Evolutionary conservation across 805 yeast species (phyloP), one percentile per base, ranked within the genome.

Genomic region (Suhomyces tanzawaensis): DNA sequence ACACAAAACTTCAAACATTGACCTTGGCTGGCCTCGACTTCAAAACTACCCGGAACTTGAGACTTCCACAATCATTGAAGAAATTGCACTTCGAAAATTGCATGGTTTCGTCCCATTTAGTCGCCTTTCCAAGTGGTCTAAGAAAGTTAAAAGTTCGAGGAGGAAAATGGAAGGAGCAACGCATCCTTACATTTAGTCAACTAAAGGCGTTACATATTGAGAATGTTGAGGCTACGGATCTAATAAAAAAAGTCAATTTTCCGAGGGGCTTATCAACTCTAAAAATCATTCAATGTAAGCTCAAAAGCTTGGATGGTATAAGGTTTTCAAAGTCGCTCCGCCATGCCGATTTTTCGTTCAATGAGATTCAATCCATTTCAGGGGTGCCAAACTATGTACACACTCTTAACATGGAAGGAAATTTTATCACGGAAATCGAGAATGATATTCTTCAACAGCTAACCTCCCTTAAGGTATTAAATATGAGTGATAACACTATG

Each of bases 101-200:
- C 21, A 25, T 24, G 15, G 33, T 42, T 12, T 42, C 46, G 4
- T 42, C 46, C 3, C 43, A 42, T 19, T 19, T 42, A 31, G 33
- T 26, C 4, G 18, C 40, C 0, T 36, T 42, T 16, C 46, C 46
- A 7, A 26, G 28, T 11, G 24, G 41, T 8, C 32, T 42, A 22
- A 27, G 34, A 8, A 39, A 34, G 22, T 27, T 42, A 11, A 21
- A 18, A 2, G 33, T 42, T 7, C 26, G 27, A 12, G 41, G 42
- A n/a, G 46, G 46, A 8, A 39, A 36, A 24, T 42, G 42, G 43
- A 39, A 34, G 27, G 41, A 39, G 7, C 42, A 29, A 18, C 29
- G 29, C 4, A 36, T 24, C 3, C 25, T 42, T 7, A 27, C 36
- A n/a, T 42, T 19, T 17, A 21, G 43, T 15, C 33, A 27, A 23